Conservation (phyloP, 768 basidiomycete genomes). For the Agaricus bisporus region DNA sequence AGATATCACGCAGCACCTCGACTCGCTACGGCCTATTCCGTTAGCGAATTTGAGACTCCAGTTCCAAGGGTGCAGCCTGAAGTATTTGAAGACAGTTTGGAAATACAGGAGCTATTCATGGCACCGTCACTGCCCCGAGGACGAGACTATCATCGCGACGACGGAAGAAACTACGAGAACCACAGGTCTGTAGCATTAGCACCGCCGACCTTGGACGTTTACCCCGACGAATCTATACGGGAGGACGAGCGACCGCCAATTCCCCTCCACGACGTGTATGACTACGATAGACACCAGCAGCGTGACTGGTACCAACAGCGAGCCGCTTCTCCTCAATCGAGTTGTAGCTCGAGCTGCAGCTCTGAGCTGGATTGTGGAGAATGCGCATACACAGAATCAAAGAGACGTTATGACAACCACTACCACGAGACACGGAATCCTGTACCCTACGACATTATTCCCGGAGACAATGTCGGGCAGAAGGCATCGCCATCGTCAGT, state of each 20-base stretch:
- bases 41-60: conserved; percentile 7
- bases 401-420: neutral
- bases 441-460: conserved; percentile 5
- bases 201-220: neutral
- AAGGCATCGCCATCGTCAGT: neutral
- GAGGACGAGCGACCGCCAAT: neutral
- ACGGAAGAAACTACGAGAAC: neutral
- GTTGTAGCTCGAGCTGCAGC: conserved; percentile 1
- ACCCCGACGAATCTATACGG: neutral
- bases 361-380: conserved; percentile 5
- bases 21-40: conserved; percentile 4
- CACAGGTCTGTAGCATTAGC: neutral
- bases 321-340: neutral
- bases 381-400: neutral
- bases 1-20: neutral
- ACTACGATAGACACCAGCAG: neutral
- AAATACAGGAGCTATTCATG: conserved; percentile 5
- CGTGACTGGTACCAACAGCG: neutral
- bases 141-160: conserved; percentile 2
- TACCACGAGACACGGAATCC: neutral
- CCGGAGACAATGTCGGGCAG: neutral
- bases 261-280: neutral
- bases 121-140: conserved; percentile 5
- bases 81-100: neutral
- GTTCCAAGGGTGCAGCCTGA: neutral